Evolutionary conservation across 306 rosid species (phyloP), one percentile per base, ranked within the genome.

Genomic region (Crataegus laevigata): DNA sequence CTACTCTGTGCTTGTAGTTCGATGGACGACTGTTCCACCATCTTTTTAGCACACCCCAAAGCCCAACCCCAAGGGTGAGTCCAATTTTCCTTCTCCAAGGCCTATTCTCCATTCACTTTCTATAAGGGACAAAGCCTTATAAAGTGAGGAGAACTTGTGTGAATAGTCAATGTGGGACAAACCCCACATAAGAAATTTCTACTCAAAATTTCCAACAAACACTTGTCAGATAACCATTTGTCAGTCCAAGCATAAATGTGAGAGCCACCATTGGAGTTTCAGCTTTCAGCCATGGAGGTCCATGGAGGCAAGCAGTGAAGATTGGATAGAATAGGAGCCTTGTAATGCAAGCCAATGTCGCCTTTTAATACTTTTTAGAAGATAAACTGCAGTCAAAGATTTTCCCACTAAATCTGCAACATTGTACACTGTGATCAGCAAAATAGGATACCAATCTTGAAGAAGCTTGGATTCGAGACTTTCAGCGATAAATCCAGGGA

Each of bases 401-500:
- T 92, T 94, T 10, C 99, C 97, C 13, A 84, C 79, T 14, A 94
- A 80, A 82, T 94, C 97, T 21, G 96, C 94, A 30, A 82, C 32
- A 67, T 91, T 94, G 55, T 90, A 94, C 77, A 83, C 82, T 50
- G 97, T 81, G 75, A 91, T 94, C 57, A 91, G 85, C 82, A 94
- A 58, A 78, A 94, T 90, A 26, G 98, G 98, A 62, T 94, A 94
- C 97, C 98, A 94, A 82, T 91, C 96, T 80, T 73, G 81, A 45
- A 94, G 83, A 82, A 84, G 24, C 74, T 87, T 77, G 65, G 97
- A 94, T 57, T 85, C 77, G 1, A 91, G 77, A 82, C 90, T 85
- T 84, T 94, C 98, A 0, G 98, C 93, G 40, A 94, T 82, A 42
- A 85, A 91, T 72, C 98, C 98, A 4, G 98, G 98, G 69, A 94